Conservation (phyloP, 306 rosid species). For the Glycine latifolia region DNA sequence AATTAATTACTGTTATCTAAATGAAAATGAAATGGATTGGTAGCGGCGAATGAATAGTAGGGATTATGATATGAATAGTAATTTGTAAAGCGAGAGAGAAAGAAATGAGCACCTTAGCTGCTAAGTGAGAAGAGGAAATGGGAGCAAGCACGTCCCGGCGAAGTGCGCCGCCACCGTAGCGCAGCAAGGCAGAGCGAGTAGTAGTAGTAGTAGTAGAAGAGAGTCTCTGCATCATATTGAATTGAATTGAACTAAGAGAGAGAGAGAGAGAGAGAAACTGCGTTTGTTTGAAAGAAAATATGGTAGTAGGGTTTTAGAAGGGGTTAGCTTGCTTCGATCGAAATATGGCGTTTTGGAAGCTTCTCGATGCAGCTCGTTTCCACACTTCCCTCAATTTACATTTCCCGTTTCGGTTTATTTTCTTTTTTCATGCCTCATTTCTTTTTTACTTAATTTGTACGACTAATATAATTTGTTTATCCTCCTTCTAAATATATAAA, state of each 20-base stretch:
- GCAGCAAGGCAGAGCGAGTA: conserved; percentile 65
- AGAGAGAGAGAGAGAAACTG: background rate
- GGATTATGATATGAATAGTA: background rate
- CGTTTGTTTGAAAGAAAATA: background rate
- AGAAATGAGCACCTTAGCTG: conserved; percentile 52
- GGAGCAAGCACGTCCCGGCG: conserved; percentile 53
- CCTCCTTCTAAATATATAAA: too few relatives aligned
- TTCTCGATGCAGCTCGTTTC: conserved; percentile 58
- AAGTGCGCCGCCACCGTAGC: conserved; percentile 61
- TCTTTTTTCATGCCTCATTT: background rate
- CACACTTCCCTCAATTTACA: too few relatives aligned
- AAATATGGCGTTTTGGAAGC: conserved; percentile 58
- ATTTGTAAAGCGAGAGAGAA: background rate
- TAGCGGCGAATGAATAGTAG: background rate
- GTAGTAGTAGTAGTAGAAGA: conserved; percentile 6
- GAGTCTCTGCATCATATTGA: conserved; percentile 81
- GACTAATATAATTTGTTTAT: too few relatives aligned
- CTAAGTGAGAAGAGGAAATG: conserved; percentile 46
- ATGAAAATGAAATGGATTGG: background rate
- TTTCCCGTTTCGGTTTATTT: background rate
- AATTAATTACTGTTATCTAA: background rate
- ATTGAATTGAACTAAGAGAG: too few relatives aligned
- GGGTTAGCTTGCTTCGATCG: conserved; percentile 40
- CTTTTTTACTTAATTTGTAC: too few relatives aligned
- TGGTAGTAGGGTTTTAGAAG: conserved; percentile 74